phyloP scores from a whole-genome alignment of 805 yeast genomes.

The Kazachstania martiniae region DNA sequence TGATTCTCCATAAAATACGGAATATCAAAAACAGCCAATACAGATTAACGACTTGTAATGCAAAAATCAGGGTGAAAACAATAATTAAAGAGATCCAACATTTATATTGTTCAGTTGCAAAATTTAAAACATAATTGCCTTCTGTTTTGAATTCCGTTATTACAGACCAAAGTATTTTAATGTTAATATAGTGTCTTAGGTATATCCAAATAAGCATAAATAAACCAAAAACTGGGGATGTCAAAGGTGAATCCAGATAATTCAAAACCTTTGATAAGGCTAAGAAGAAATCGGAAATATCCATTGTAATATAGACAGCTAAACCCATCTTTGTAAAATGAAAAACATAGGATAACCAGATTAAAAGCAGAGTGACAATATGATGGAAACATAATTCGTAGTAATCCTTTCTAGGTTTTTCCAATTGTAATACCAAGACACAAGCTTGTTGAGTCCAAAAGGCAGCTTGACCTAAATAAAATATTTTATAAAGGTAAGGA shows the following conservation, averaged over 20 bases:
- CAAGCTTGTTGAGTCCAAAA: slow-evolving; percentile 96
- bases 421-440: slow-evolving; percentile 71
- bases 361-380: slow-evolving; percentile 78
- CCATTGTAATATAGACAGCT: slow-evolving; percentile 89
- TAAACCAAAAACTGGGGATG: slow-evolving; percentile 53
- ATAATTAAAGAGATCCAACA: slow-evolving; percentile 93
- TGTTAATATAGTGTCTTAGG: slow-evolving; percentile 76
- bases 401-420: slow-evolving; percentile 91
- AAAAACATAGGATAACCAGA: slow-evolving; percentile 80
- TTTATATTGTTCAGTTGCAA: slow-evolving; percentile 87
- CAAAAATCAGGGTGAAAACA: slow-evolving; percentile 65
- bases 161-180: slow-evolving; percentile 76
- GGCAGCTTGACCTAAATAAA: slow-evolving; percentile 86
- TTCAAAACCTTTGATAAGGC: slow-evolving; percentile 76
- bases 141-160: slow-evolving; percentile 78
- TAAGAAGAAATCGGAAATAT: slow-evolving; percentile 84
- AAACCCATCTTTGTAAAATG: slow-evolving; percentile 96
- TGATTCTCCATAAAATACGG: slow-evolving; percentile 61
- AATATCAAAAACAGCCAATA: slow-evolving; percentile 82
- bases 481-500: slow-evolving; percentile 61
- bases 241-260: slow-evolving; percentile 59
- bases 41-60: slow-evolving; percentile 73
- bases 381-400: slow-evolving; percentile 88
- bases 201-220: slow-evolving; percentile 77
- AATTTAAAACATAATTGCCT: slow-evolving; percentile 72